These are phyloP conservation scores for Umbelopsis isabellina DNA, from an alignment of 192 early-diverging fungal genomes.

Conservation along the genomic window DNA sequence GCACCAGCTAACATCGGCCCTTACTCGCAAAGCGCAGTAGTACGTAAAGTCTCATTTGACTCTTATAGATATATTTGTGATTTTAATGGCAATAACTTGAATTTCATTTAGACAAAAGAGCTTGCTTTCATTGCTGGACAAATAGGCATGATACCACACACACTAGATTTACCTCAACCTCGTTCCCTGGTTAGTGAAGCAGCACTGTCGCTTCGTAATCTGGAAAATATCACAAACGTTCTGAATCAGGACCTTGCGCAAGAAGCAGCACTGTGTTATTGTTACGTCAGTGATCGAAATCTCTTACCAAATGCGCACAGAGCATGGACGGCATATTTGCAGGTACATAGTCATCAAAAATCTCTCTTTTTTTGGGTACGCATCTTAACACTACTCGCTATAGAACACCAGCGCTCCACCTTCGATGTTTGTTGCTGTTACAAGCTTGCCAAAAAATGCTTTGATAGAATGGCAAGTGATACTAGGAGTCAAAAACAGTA, in stretches of 20 bases:
- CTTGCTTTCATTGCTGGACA: constrained; percentile 78
- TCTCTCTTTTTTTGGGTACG: not conserved
- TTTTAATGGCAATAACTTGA: not conserved
- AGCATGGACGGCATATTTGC: constrained; percentile 40
- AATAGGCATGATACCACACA: constrained; percentile 73
- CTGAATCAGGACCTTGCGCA: constrained; percentile 37
- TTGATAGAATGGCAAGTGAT: constrained; percentile 72
- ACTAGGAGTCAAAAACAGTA: constrained; percentile 15
- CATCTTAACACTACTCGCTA: not conserved
- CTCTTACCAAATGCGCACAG: constrained; percentile 35
- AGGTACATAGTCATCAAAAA: constrained; percentile 12
- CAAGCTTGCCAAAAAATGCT: constrained; percentile 61
- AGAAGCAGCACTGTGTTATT: constrained; percentile 55
- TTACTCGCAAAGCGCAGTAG: constrained; percentile 74
- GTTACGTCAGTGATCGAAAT: constrained; percentile 53
- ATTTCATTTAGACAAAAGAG: constrained; percentile 46
- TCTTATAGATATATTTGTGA: not conserved
- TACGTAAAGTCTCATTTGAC: constrained; percentile 26
- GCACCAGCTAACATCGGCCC: constrained; percentile 90
- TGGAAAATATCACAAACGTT: constrained; percentile 52
- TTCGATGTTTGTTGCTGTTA: constrained; percentile 56
- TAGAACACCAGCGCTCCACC: constrained; percentile 39
- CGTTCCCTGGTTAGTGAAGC: constrained; percentile 51
- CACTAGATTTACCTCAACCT: constrained; percentile 57
- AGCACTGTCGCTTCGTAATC: constrained; percentile 55